phyloP scores from a whole-genome alignment of 352 stramenopile species.

The Globisporangium parvum region DNA sequence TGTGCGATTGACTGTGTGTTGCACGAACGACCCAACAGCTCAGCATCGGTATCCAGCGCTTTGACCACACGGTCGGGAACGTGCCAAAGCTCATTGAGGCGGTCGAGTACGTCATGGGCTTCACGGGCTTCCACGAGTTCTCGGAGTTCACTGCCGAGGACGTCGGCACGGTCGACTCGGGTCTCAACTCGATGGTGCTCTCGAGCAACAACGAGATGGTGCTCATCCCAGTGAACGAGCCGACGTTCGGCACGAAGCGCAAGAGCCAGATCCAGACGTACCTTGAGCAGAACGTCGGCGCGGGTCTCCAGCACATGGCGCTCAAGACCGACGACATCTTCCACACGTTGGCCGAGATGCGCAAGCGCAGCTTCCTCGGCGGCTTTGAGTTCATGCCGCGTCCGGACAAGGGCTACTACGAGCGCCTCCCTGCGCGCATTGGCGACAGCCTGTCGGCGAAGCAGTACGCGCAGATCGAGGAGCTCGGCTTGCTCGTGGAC shows the following conservation, averaged over 20 bases:
- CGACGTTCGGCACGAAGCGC: conserved; percentile 88
- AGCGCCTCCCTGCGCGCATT: conserved; percentile 78
- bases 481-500: conserved; percentile 92
- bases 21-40: conserved; percentile 24
- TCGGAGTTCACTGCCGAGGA: conserved; percentile 94
- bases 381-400: conserved; percentile 86
- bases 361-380: conserved; percentile 57
- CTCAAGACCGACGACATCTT: conserved; percentile 97
- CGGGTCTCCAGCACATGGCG: conserved; percentile 95
- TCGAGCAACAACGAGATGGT: conserved; percentile 92
- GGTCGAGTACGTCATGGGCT: conserved; percentile 74
- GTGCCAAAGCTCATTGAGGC: conserved; percentile 86
- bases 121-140: conserved; percentile 90
- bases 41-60: conserved; percentile 74
- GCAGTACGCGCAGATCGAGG: conserved; percentile 89
- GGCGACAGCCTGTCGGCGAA: conserved; percentile 69
- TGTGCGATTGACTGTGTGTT: neutral
- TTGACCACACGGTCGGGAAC: conserved; percentile 90
- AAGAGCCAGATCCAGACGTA: conserved; percentile 97
- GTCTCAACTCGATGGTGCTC: conserved; percentile 94
- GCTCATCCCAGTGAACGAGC: conserved; percentile 94
- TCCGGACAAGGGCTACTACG: conserved; percentile 89
- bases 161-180: conserved; percentile 92
- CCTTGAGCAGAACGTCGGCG: conserved; percentile 93
- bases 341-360: conserved; percentile 84